These are phyloP conservation scores for Fusarium sp. DNA, from an alignment of 2,329 filamentous ascomycete species.

Conservation along the genomic window DNA sequence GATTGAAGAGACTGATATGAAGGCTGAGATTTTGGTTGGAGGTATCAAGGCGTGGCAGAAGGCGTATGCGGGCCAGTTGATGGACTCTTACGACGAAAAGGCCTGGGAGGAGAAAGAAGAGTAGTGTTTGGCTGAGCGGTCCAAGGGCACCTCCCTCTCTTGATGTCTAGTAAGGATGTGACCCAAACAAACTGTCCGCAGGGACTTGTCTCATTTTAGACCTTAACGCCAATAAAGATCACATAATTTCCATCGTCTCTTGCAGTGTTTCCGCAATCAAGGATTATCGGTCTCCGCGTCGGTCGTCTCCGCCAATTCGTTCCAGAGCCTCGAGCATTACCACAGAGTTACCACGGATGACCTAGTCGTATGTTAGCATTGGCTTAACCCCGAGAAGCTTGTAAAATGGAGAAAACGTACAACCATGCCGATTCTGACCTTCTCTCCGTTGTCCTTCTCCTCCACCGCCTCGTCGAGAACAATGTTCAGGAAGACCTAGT, in stretches of 20 bases:
- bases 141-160: slow-evolving; percentile 41
- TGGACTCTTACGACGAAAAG: slow-evolving; percentile 64
- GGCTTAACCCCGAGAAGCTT: background rate
- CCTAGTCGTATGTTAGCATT: slow-evolving; percentile 62
- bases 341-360: slow-evolving; percentile 97
- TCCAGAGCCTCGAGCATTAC: slow-evolving; percentile 93
- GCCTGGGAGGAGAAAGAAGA: slow-evolving; percentile 50
- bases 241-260: slow-evolving; percentile 36
- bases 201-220: slow-evolving; percentile 48
- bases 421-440: slow-evolving; percentile 91
- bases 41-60: slow-evolving; percentile 69
- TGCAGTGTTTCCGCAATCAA: slow-evolving; percentile 10
- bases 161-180: slow-evolving; percentile 50
- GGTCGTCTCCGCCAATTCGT: slow-evolving; percentile 74
- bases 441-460: slow-evolving; percentile 92
- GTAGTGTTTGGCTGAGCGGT: slow-evolving; percentile 35
- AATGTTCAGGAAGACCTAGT: slow-evolving; percentile 95
- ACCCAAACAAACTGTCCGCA: slow-evolving; percentile 39
- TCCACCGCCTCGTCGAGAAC: slow-evolving; percentile 97
- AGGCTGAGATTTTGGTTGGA: slow-evolving; percentile 62
- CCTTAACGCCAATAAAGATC: slow-evolving; percentile 53
- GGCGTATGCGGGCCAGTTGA: slow-evolving; percentile 59
- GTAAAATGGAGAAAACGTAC: slow-evolving; percentile 64
- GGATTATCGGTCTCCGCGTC: slow-evolving; percentile 52
- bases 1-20: slow-evolving; percentile 57